Percentiles rank a stretch among this genome's conserved stretches.
Conservation (phyloP, 177 flowering plant species). For the Vitis hybrid region DNA sequence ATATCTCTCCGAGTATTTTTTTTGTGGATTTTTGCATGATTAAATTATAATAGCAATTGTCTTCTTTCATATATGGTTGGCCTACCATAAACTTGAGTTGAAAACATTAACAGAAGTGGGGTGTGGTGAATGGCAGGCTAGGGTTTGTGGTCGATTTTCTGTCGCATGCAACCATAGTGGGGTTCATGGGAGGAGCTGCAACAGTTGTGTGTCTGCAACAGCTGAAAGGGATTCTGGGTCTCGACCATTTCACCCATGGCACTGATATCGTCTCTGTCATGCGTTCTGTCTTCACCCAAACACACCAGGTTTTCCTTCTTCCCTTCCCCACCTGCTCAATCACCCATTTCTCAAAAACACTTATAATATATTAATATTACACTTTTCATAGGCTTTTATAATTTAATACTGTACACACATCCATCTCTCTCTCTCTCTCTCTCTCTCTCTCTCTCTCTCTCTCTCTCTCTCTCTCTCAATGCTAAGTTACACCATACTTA, state of each 20-base stretch:
- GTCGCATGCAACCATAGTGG: conserved; percentile 41
- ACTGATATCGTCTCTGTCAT: conserved; percentile 45
- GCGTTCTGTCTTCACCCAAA: conserved; percentile 29
- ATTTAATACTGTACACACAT: no score
- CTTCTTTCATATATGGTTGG: not conserved
- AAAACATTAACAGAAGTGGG: no score
- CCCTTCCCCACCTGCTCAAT: not conserved
- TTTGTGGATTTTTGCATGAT: not conserved
- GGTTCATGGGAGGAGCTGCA: conserved; percentile 43
- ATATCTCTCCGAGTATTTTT: not conserved
- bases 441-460: no score
- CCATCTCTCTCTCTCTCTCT: no score
- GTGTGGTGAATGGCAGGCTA: conserved; percentile 7
- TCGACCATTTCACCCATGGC: conserved; percentile 48
- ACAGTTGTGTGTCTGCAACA: conserved; percentile 56
- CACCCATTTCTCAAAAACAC: no score
- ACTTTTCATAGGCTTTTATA: no score
- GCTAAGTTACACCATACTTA: no score
- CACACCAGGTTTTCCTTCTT: conserved; percentile 26
- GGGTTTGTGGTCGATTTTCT: conserved; percentile 42
- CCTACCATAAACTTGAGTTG: no score
- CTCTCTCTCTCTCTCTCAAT: no score
- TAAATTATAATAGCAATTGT: not conserved
- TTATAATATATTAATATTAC: no score
- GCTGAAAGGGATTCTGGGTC: conserved; percentile 51